A percentile compares a stretch with the other conserved stretches of the same genome.
Conservation (phyloP, 1,139 yeast genomes). For the Zhuliangozyma parablackwelliae region DNA sequence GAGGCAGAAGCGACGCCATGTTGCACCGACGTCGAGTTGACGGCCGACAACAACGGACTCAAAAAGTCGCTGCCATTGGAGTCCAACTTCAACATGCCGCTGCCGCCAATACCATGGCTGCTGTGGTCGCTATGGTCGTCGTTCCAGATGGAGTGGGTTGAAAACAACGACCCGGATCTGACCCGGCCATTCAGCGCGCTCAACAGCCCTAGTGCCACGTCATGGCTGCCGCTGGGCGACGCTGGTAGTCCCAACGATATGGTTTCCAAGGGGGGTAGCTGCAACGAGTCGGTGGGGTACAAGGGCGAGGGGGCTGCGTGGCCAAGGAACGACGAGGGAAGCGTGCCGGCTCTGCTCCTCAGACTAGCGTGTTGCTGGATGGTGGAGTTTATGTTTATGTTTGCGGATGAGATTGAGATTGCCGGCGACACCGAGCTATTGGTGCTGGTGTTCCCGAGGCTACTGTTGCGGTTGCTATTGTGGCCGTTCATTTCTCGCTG, state of each 20-base stretch:
- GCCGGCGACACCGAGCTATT: not conserved
- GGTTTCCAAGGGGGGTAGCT: constrained; percentile 17
- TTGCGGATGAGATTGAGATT: constrained; percentile 4
- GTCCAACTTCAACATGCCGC: not conserved
- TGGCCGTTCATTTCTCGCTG: not conserved
- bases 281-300: constrained; percentile 12
- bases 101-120: constrained; percentile 1
- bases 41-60: constrained; percentile 6
- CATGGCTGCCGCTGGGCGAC: constrained; percentile 7
- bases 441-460: not conserved
- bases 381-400: constrained; percentile 6
- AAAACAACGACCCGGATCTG: constrained; percentile 43
- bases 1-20: no score
- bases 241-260: constrained; percentile 21
- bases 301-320: not conserved
- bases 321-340: constrained; percentile 40
- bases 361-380: constrained; percentile 12
- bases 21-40: not conserved
- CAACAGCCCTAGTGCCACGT: constrained; percentile 13
- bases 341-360: constrained; percentile 55
- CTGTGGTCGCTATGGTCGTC: constrained; percentile 24
- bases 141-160: constrained; percentile 46
- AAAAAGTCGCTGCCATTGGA: constrained; percentile 1
- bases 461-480: not conserved
- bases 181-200: constrained; percentile 15